Percentiles rank a stretch among this genome's conserved stretches.
Conservation (phyloP, 129 eudicot genomes). For the Escallonia rubra region DNA sequence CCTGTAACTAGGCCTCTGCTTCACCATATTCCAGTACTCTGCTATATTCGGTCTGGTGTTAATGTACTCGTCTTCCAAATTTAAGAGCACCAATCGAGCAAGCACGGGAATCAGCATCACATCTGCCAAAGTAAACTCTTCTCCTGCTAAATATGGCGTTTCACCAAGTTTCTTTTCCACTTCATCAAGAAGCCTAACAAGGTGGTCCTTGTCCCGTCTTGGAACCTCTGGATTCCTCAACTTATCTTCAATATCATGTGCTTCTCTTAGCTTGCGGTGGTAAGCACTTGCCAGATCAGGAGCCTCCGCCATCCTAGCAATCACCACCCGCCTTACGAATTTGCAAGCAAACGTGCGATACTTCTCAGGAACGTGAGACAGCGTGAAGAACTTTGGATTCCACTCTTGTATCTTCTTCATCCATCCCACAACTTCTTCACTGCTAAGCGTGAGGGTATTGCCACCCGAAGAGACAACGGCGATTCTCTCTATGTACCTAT, state of each 20-base stretch:
- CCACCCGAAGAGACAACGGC: constrained; percentile 70
- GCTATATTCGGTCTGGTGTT: constrained; percentile 44
- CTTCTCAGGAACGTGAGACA: constrained; percentile 71
- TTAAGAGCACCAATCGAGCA: constrained; percentile 59
- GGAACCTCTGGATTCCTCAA: constrained; percentile 48
- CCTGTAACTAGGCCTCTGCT: constrained; percentile 62
- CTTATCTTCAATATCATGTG: constrained; percentile 76
- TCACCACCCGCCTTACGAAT: constrained; percentile 69
- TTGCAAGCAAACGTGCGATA: constrained; percentile 52
- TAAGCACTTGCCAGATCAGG: constrained; percentile 83
- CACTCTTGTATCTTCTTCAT: constrained; percentile 79
- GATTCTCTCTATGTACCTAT: constrained; percentile 84
- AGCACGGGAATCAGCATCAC: constrained; percentile 66
- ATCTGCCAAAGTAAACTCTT: constrained; percentile 70
- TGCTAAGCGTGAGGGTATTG: constrained; percentile 44
- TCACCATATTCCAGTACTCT: constrained; percentile 66
- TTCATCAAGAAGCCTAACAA: constrained; percentile 70
- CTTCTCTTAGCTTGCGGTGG: constrained; percentile 69
- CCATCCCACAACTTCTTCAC: constrained; percentile 63
- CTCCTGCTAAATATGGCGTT: constrained; percentile 57
- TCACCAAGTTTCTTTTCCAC: constrained; percentile 56
- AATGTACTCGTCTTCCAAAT: constrained; percentile 53
- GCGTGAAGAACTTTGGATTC: constrained; percentile 85
- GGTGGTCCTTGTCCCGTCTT: constrained; percentile 46
- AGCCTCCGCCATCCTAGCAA: constrained; percentile 85